phyloP scores from a whole-genome alignment of 495 filamentous ascomycete genomes.

The Lentithecium fluviatile region DNA sequence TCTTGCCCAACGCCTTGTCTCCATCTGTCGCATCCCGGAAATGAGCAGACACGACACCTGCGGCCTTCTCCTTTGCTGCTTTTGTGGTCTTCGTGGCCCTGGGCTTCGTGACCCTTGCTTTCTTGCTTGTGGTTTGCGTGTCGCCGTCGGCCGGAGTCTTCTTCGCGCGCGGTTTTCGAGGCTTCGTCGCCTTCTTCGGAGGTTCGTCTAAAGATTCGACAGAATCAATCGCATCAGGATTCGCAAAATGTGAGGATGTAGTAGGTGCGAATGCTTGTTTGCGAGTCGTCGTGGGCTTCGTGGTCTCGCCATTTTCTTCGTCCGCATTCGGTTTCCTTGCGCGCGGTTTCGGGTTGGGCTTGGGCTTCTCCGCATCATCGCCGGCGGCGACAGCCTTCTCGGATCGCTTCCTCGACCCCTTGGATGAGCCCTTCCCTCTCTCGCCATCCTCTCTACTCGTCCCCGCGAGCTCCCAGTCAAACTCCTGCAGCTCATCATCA shows the following conservation, averaged over 20 bases:
- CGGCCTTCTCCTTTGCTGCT: neutral
- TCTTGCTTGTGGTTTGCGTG: slow-evolving; percentile 29
- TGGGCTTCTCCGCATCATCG: neutral
- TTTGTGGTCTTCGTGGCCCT: neutral
- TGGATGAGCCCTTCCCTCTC: neutral
- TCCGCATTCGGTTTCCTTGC: slow-evolving; percentile 8
- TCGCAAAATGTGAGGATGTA: neutral
- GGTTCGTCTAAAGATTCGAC: neutral
- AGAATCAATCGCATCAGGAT: neutral
- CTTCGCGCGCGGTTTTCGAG: slow-evolving; percentile 32
- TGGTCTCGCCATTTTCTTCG: slow-evolving; percentile 1
- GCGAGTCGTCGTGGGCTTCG: neutral
- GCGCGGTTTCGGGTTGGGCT: slow-evolving; percentile 23
- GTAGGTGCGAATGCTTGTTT: neutral
- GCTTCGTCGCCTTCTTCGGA: slow-evolving; percentile 15
- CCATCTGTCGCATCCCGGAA: neutral
- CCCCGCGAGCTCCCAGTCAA: no score
- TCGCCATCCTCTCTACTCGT: neutral
- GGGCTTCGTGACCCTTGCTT: slow-evolving; percentile 31
- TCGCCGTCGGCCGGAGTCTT: slow-evolving; percentile 21
- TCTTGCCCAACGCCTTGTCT: no score
- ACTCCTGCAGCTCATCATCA: neutral
- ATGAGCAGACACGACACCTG: slow-evolving; percentile 16
- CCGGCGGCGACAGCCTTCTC: slow-evolving; percentile 2
- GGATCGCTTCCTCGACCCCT: slow-evolving; percentile 9